Evolutionary conservation across 2,329 filamentous ascomycete species (phyloP).

Genomic region (Pseudonectria foliicola): DNA sequence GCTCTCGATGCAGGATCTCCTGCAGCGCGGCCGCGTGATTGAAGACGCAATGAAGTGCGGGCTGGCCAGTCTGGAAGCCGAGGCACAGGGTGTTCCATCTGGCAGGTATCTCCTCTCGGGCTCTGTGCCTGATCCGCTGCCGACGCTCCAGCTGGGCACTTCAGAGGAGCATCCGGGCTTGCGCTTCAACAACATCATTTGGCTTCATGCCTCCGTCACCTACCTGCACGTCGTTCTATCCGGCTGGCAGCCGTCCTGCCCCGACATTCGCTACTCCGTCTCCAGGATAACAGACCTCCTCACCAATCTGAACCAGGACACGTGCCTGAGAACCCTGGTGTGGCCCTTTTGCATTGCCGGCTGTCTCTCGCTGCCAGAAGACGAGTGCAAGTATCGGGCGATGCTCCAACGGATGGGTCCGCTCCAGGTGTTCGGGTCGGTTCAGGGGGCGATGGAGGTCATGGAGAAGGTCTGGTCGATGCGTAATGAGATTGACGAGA

Average conservation of each 20-base stretch:
- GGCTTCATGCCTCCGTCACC: constrained; percentile 40
- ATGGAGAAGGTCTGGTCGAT: constrained; percentile 41
- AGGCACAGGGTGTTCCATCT: constrained; percentile 3
- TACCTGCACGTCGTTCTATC: constrained; percentile 43
- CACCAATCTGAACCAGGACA: constrained; percentile 21
- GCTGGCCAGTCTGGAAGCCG: constrained; percentile 23
- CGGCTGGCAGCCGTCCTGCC: constrained; percentile 42
- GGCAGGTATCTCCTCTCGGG: constrained; percentile 5
- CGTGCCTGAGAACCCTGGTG: constrained; percentile 29
- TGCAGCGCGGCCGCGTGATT: constrained; percentile 36
- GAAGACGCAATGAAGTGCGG: constrained; percentile 29
- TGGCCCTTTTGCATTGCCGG: constrained; percentile 38
- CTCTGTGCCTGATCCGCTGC: constrained; percentile 15
- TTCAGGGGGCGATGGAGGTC: constrained; percentile 35
- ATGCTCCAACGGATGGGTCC: constrained; percentile 35
- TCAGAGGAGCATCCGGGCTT: constrained; percentile 15
- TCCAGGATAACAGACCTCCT: constrained; percentile 29
- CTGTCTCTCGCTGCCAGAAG: constrained; percentile 31
- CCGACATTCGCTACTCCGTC: constrained; percentile 32
- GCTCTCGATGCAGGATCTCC: constrained; percentile 39
- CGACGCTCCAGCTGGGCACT: constrained; percentile 15
- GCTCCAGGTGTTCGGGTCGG: constrained; percentile 38
- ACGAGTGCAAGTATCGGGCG: constrained; percentile 35
- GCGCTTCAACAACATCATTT: constrained; percentile 32
- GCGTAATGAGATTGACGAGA: constrained; percentile 32